A percentile compares a stretch with the other conserved stretches of the same genome.
Conservation (phyloP, 805 yeast genomes). For the Teunomyces pallodes region DNA sequence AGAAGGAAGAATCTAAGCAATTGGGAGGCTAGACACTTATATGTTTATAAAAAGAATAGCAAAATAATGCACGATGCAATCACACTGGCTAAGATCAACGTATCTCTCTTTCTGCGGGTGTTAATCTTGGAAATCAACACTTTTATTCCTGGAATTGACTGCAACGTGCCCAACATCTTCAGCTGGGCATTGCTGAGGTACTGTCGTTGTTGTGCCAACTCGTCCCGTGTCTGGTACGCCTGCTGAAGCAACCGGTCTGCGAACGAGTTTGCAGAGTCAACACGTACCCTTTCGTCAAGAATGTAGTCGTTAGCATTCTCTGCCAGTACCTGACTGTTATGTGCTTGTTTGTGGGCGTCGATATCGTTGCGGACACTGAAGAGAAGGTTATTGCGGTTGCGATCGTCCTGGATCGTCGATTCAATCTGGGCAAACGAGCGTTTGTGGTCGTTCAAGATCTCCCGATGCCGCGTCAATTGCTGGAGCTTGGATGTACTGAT, state of each 20-base stretch:
- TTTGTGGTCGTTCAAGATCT: constrained; percentile 68
- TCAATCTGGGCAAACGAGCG: constrained; percentile 59
- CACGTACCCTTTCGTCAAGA: constrained; percentile 71
- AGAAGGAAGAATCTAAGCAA: constrained; percentile 26
- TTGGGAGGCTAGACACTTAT: constrained; percentile 6
- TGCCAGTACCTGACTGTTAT: constrained; percentile 16
- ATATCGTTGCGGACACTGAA: constrained; percentile 79
- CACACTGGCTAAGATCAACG: constrained; percentile 74
- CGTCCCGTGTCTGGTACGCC: constrained; percentile 89
- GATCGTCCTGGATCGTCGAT: constrained; percentile 62
- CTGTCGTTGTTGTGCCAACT: constrained; percentile 68
- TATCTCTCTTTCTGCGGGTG: constrained; percentile 84
- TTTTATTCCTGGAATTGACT: constrained; percentile 79
- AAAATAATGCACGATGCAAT: constrained; percentile 71
- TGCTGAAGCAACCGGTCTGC: constrained; percentile 80
- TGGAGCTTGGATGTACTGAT: constrained; percentile 73
- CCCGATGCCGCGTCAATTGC: constrained; percentile 81
- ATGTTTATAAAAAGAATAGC: constrained; percentile 34
- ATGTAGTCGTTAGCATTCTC: constrained; percentile 66
- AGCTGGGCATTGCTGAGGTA: constrained; percentile 62
- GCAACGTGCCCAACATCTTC: constrained; percentile 57
- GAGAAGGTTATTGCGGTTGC: constrained; percentile 71
- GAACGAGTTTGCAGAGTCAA: constrained; percentile 66
- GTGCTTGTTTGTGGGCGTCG: constrained; percentile 55
- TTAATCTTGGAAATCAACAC: constrained; percentile 74